Evolutionary conservation across 2,329 filamentous ascomycete genomes (phyloP), one percentile per base, ranked within the genome.

Genomic region (Fusarium pseudoanthophilum): DNA sequence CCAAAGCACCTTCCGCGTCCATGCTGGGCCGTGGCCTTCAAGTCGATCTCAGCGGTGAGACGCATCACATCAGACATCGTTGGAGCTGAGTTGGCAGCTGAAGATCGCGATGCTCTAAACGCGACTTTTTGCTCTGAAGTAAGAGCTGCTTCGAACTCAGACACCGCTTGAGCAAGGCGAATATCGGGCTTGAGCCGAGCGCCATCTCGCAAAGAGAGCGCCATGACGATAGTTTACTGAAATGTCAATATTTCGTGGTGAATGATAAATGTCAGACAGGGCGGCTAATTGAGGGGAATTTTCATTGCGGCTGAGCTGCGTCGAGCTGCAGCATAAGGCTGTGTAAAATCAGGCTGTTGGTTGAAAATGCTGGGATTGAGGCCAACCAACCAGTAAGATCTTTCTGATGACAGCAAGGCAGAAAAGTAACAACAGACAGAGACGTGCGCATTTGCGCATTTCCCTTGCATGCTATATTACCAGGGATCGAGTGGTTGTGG

Each of bases 101-200:
- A 63, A 15, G 66, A 56, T 48, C 71, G 80, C 5, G 68, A 67
- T 11, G 55, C 69, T 5, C 64, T 60, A 28, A 84, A 82, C 0
- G 56, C 46, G 5, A 74, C 72, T 57, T 83, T 84, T 37, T 85
- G 78, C 11, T 83, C 78, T 4, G 64, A 62, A 14, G 79, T 77
- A 5, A 86, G 80, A 15, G 75, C 67, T 0, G 79, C 79, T 67
- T 85, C 80, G 43, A 85, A 85, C 53, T 82, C 70, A 0, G 80
- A 82, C 1, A 86, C 71, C 9, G 82, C 84, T 67, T 85, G 78
- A 7, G 79, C 83, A 9, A 86, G 78, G 20, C 82, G 81, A n/a
- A 82, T 77, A 40, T 84, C 83, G 1, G 83, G 76, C 69, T 80
- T 81, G 51, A 78, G 73, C 10, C 51, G 32, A 30, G 39, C 20